A percentile compares a stretch with the other conserved stretches of the same genome.
phyloP scores from a whole-genome alignment of 1,284 basidiomycete species.

The Naganishia sp. region DNA sequence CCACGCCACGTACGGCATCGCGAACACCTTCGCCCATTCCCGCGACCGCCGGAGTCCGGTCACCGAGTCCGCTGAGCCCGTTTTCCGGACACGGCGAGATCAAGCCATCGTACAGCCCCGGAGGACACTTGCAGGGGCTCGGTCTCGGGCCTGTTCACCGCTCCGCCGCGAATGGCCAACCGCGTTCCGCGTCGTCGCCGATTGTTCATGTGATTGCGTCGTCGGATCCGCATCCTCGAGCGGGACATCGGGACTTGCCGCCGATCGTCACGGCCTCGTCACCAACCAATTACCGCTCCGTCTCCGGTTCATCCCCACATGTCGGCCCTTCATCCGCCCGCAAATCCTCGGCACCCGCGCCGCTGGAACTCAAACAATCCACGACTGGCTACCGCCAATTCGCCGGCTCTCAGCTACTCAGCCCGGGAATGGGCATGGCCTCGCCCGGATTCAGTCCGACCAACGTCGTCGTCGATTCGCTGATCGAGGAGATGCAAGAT shows the following conservation, averaged over 20 bases:
- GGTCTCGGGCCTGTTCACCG: slow-evolving; percentile 4
- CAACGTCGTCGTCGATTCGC: slow-evolving; percentile 18
- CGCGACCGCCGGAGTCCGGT: background rate
- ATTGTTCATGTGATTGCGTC: slow-evolving; percentile 8
- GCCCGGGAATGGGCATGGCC: slow-evolving; percentile 4
- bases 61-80: slow-evolving; percentile 15
- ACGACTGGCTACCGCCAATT: slow-evolving; percentile 1
- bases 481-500: slow-evolving; percentile 29
- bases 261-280: slow-evolving; percentile 4
- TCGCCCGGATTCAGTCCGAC: slow-evolving; percentile 28
- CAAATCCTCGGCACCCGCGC: background rate
- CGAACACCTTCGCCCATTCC: background rate
- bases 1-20: background rate
- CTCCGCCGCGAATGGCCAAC: background rate
- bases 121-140: background rate
- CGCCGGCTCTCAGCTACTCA: slow-evolving; percentile 4
- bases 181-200: slow-evolving; percentile 16
- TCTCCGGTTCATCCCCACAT: slow-evolving; percentile 1
- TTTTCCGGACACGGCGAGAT: slow-evolving; percentile 14
- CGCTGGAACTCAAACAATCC: slow-evolving; percentile 10
- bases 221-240: background rate
- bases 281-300: background rate
- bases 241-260: slow-evolving; percentile 15
- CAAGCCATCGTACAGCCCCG: background rate
- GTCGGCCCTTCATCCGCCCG: background rate